Evolutionary conservation across 202 grass and related monocot species (phyloP), one percentile per base, ranked within the genome.

Genomic region (Schoenoplectus tabernaemontani): DNA sequence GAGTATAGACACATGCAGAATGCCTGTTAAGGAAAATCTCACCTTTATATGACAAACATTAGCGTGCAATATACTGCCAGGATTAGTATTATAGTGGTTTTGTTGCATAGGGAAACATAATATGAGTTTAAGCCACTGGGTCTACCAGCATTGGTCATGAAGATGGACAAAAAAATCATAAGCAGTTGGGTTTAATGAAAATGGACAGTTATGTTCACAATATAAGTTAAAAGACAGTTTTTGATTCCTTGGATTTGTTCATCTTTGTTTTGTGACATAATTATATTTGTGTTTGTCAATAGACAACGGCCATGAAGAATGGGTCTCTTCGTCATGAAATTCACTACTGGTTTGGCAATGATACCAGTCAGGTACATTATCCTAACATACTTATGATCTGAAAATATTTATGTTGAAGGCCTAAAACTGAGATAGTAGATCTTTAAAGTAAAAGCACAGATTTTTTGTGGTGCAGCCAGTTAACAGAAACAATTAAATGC

Each of bases 261-360:
- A 9, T 74, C 9, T 16, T 76, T 56, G 15, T 56, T 76, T 19
- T 50, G 26, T 54, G 53, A 54, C 46, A 22, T 76, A 4, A 65
- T 81, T 11, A 75, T 72, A 17, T 78, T 86, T 75, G 84, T 64
- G 15, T 82, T 82, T 85, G 8, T 64, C 2, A 63, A 57, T 83
- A 99, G 96, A 96, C 88, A 85, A 81, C 96, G 12, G 85, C 71
- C 11, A 87, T 92, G 68, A 99, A 92, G 76, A 96, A 90, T 68
- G 96, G 96, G 67, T 92, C 96, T 50, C 83, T 99, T 43, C 88
- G 83, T 75, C 92, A 99, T 81, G 96, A 99, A 65, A 86, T 99
- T 75, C 92, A 99, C 86, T 99, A 99, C 86, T 99, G 96, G 96
- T 86, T 99, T 82, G 96, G 96, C 65, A 96, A 96, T 89, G 92